Evolutionary conservation across 805 yeast genomes (phyloP).

Genomic region (Yarrowia sp.): DNA sequence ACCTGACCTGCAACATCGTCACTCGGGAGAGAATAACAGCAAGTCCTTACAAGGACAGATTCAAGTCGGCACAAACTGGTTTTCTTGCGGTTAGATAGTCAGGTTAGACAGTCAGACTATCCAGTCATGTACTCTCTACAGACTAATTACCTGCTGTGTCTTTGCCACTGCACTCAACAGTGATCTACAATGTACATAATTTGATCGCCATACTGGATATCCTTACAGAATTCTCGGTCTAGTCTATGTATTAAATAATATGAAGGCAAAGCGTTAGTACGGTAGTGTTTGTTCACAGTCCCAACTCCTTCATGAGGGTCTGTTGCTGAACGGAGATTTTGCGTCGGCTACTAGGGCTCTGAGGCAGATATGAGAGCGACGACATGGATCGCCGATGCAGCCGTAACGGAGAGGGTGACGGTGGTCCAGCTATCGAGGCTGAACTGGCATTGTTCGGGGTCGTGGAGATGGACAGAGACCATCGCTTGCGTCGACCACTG

Average conservation of each 20-base stretch:
- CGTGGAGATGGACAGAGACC: slow-evolving; percentile 1
- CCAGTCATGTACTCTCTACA: too few relatives aligned
- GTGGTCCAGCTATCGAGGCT: slow-evolving; percentile 2
- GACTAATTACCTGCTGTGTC: too few relatives aligned
- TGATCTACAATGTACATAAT: too few relatives aligned
- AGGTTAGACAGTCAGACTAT: too few relatives aligned
- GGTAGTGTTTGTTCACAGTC: background rate
- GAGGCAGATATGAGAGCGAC: slow-evolving; percentile 4
- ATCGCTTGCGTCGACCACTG: background rate
- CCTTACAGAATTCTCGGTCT: too few relatives aligned
- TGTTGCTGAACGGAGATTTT: slow-evolving; percentile 4
- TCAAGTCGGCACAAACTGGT: too few relatives aligned
- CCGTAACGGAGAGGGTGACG: background rate
- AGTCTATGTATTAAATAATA: slow-evolving; percentile 1
- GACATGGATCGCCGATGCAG: slow-evolving; percentile 7
- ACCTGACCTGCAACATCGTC: too few relatives aligned
- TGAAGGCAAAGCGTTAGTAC: background rate
- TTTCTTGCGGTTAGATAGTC: too few relatives aligned
- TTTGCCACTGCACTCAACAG: too few relatives aligned
- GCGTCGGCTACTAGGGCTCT: background rate
- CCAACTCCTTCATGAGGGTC: slow-evolving; percentile 11
- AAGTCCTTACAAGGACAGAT: too few relatives aligned
- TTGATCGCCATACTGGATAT: too few relatives aligned
- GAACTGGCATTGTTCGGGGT: background rate
- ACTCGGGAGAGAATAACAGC: too few relatives aligned